Conservation (phyloP, 352 stramenopile species). For the Globisporangium echinulatum region DNA sequence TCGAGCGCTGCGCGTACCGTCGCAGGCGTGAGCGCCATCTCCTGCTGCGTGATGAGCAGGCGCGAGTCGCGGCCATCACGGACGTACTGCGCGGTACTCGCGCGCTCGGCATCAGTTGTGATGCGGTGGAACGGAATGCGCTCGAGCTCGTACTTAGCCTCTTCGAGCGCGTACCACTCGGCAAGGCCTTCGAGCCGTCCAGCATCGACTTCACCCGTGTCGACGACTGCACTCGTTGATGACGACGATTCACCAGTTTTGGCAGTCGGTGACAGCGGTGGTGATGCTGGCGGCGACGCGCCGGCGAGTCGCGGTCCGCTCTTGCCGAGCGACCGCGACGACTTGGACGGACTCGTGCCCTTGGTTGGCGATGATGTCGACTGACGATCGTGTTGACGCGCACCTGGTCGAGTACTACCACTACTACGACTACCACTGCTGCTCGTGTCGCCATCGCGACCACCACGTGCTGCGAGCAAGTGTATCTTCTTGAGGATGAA, state of each 20-base stretch:
- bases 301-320: background rate
- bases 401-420: background rate
- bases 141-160: slow-evolving; percentile 58
- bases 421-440: background rate
- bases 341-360: background rate
- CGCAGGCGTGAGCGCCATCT: slow-evolving; percentile 44
- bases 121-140: slow-evolving; percentile 62
- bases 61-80: slow-evolving; percentile 51
- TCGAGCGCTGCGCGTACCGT: slow-evolving; percentile 60
- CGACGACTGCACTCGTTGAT: background rate
- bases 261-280: background rate
- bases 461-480: slow-evolving; percentile 16
- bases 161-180: slow-evolving; percentile 73
- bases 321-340: background rate
- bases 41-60: slow-evolving; percentile 51
- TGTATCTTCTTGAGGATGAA: slow-evolving; percentile 71
- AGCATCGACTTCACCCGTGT: slow-evolving; percentile 24
- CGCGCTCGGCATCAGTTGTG: slow-evolving; percentile 41
- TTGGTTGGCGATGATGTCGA: slow-evolving; percentile 2
- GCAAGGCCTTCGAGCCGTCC: slow-evolving; percentile 48
- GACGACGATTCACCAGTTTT: background rate
- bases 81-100: slow-evolving; percentile 42
- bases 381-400: background rate
- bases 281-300: background rate
- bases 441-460: background rate